Evolutionary conservation across 345 rosid genomes (phyloP), one percentile per base, ranked within the genome.

Genomic region (Aquilaria malaccensis): DNA sequence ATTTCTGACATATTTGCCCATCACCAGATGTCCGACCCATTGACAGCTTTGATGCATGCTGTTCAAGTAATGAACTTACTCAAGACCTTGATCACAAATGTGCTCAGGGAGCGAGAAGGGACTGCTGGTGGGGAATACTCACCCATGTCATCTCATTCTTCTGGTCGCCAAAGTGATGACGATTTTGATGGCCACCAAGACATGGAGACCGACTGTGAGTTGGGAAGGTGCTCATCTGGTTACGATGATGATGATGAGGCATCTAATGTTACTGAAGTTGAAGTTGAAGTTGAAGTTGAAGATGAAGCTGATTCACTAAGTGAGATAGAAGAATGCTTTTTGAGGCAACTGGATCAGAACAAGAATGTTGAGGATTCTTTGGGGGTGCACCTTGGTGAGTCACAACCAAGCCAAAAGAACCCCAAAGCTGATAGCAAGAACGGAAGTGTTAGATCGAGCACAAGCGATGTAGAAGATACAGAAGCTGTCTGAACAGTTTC

Each of bases 1-100:
- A 37, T 37, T 52, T 53, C 30, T 61, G 3, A 47, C 11, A 52
- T 46, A 45, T 66, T 45, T 68, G 60, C 45, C 69, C 31, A 69
- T 54, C 37, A 11, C 50, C 63, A 84, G 97, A 90, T 86, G 96
- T 86, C 97, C 32, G 97, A 90, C 84, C 99, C 97, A 53, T 82
- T 84, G 73, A 85, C 96, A 52, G 97, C 96, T 45, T 74, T 87
- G 62, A 88, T 94, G 99, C 97, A 87, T 60, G 97, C 97, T 62
- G 96, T 94, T 43, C 97, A 86, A 89, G 94, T 93, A 11, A 93
- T 93, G 98, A 93, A 93, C 84, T 79, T 89, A 73, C 96, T 93
- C 33, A 84, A 89, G 82, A 87, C 88, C 63, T 76, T 94, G 49
- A 94, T 89, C 64, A 79, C 74, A 41, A 83, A 56, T 67, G 77